A percentile compares a stretch with the other conserved stretches of the same genome.
phyloP scores from a whole-genome alignment of 306 rosid species.

The Lathyrus sativus region DNA sequence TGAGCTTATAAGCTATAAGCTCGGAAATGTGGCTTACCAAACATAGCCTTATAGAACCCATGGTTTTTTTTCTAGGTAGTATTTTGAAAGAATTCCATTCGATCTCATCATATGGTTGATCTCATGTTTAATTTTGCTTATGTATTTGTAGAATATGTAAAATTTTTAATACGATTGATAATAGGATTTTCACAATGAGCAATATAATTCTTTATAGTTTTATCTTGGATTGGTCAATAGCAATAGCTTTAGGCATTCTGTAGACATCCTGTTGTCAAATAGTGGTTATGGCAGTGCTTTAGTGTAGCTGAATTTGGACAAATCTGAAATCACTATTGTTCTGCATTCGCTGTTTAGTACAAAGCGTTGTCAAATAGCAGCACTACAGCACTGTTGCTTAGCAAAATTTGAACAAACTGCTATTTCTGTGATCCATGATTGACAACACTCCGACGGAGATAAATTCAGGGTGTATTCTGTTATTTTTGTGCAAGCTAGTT shows the following conservation, averaged over 20 bases:
- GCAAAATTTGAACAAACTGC: background rate
- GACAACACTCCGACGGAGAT: conserved; percentile 12
- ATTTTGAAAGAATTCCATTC: conserved; percentile 18
- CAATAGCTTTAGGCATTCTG: conserved; percentile 26
- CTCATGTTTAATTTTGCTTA: background rate
- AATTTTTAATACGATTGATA: conserved; percentile 12
- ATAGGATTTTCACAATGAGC: conserved; percentile 20
- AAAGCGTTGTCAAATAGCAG: background rate
- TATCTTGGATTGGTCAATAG: conserved; percentile 35
- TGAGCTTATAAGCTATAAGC: too few relatives aligned
- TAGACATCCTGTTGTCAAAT: background rate
- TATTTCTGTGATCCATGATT: background rate
- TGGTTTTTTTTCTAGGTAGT: conserved; percentile 8
- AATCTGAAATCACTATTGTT: background rate
- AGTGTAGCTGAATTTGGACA: background rate
- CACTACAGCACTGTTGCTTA: background rate
- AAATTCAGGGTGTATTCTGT: conserved; percentile 18
- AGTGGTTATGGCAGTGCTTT: background rate
- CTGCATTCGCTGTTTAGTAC: background rate
- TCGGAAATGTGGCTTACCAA: too few relatives aligned
- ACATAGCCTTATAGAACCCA: background rate
- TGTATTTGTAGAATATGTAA: conserved; percentile 5
- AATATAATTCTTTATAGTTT: conserved; percentile 10
- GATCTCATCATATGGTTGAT: conserved; percentile 15
- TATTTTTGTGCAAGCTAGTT: conserved; percentile 20